phyloP scores from a whole-genome alignment of 2,329 filamentous ascomycete genomes.

The Fonsecaea multimorphosa region DNA sequence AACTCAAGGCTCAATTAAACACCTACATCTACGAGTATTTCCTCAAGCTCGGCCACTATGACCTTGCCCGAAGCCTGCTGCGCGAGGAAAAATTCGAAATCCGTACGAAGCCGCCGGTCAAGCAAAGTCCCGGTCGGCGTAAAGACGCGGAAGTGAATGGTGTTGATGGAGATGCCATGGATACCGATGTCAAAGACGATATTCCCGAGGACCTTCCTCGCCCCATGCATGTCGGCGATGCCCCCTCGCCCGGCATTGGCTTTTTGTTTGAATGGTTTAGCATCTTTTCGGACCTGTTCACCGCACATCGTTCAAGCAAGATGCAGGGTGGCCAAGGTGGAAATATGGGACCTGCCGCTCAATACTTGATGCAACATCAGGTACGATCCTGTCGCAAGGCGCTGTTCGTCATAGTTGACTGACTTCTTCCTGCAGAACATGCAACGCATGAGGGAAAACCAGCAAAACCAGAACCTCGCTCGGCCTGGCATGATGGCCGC shows the following conservation, averaged over 20 bases:
- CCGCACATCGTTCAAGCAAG: slow-evolving; percentile 74
- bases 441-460: slow-evolving; percentile 69
- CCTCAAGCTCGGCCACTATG: slow-evolving; percentile 80
- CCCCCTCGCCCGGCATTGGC: slow-evolving; percentile 64
- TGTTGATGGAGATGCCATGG: slow-evolving; percentile 75
- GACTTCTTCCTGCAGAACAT: slow-evolving; percentile 23
- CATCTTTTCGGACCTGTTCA: slow-evolving; percentile 95
- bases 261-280: slow-evolving; percentile 99
- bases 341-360: slow-evolving; percentile 57
- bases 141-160: slow-evolving; percentile 75
- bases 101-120: slow-evolving; percentile 62
- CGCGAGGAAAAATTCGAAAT: slow-evolving; percentile 66
- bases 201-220: slow-evolving; percentile 79
- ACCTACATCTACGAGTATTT: slow-evolving; percentile 78
- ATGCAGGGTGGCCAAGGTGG: slow-evolving; percentile 53
- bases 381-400: slow-evolving; percentile 58
- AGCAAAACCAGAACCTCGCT: slow-evolving; percentile 74
- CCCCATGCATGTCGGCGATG: slow-evolving; percentile 60
- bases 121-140: slow-evolving; percentile 72
- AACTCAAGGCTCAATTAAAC: slow-evolving; percentile 58
- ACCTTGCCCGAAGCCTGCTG: slow-evolving; percentile 78
- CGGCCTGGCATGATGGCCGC: slow-evolving; percentile 66
- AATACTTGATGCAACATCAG: slow-evolving; percentile 83
- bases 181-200: slow-evolving; percentile 81
- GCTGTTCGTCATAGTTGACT: slow-evolving; percentile 24